Evolutionary conservation across 2,329 filamentous ascomycete genomes (phyloP), one percentile per base, ranked within the genome.

Genomic region (Neonectria punicea): DNA sequence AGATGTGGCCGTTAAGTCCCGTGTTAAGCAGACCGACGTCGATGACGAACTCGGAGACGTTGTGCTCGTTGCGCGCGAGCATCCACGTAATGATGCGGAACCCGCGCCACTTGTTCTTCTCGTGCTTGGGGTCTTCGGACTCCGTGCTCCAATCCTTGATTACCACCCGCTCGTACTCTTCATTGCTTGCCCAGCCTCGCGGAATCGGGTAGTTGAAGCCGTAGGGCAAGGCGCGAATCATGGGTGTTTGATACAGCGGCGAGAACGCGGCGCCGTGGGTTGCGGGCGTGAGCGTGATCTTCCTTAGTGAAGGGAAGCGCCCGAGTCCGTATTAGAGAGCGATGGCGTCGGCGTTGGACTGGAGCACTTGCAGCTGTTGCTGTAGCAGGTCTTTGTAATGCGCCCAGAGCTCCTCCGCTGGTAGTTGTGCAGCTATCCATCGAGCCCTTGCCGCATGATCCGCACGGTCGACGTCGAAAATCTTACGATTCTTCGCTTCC

Each of bases 1-100:
- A 63, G 16, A 63, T 58, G 39, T 79, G 7, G 58, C 54, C 0
- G 14, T 59, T 59, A 2, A 59, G n/a, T 4, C 57, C 57, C 5
- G 49, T 59, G 25, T 53, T 44, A 3, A 59, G 47, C 13, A 53
- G 28, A 11, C 47, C 34, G 7, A 50, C 39, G 49, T 59, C 57
- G 14, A 59, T 49, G 39, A 53, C 39, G 10, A 59, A 59, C 39
- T 59, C 57, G 2, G 39, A n/a, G 10, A 53, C 16, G 2, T 34
- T 32, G 49, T 59, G 57, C 3, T 53, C 10, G 2, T 25, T 10
- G 28, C 30, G 39, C 13, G 57, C 57, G 9, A 59, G 57, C 36
- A 36, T 28, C 47, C 39, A 20, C 8, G 49, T 46, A 5, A 59
- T 36, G 28, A 53, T 53, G 3, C 28, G 39, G 20, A 59, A 53